phyloP scores from a whole-genome alignment of 148 eudicot genomes.

The Rhododendron simsii region DNA sequence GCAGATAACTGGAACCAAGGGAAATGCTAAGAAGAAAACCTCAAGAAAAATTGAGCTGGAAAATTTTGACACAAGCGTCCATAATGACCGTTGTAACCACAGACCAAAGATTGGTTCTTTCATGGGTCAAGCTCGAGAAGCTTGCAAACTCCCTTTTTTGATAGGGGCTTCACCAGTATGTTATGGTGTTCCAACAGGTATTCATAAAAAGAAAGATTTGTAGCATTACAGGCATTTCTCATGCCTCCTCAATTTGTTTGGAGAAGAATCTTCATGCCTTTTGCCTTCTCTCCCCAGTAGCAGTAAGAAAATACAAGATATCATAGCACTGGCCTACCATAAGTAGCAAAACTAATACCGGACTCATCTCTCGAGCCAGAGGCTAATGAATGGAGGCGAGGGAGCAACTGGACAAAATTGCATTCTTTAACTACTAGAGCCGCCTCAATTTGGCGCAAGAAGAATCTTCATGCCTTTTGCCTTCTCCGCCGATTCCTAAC shows the following conservation, averaged over 20 bases:
- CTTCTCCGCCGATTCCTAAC: neutral
- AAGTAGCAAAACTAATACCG: neutral
- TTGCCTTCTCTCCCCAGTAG: neutral
- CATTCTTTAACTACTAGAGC: neutral
- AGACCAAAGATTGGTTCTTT: constrained; percentile 72
- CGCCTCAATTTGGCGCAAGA: too few species aligned
- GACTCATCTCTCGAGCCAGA: too few species aligned
- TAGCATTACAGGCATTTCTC: neutral
- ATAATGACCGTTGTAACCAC: constrained; percentile 43
- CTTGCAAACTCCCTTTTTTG: constrained; percentile 63
- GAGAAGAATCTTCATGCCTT: neutral
- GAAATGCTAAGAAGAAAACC: constrained; percentile 39
- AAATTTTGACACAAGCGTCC: constrained; percentile 4
- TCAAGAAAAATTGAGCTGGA: constrained; percentile 30
- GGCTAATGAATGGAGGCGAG: too few species aligned
- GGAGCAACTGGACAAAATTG: neutral
- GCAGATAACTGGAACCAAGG: constrained; percentile 32
- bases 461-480: too few species aligned
- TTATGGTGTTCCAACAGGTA: constrained; percentile 93
- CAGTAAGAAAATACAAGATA: neutral
- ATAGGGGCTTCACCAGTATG: constrained; percentile 96
- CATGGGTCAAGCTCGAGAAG: constrained; percentile 73
- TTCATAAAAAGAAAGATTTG: constrained; percentile 46
- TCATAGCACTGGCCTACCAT: neutral
- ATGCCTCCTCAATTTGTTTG: neutral